Conservation (phyloP, 1,139 yeast genomes). For the Casaregolazyma suthepensis region DNA sequence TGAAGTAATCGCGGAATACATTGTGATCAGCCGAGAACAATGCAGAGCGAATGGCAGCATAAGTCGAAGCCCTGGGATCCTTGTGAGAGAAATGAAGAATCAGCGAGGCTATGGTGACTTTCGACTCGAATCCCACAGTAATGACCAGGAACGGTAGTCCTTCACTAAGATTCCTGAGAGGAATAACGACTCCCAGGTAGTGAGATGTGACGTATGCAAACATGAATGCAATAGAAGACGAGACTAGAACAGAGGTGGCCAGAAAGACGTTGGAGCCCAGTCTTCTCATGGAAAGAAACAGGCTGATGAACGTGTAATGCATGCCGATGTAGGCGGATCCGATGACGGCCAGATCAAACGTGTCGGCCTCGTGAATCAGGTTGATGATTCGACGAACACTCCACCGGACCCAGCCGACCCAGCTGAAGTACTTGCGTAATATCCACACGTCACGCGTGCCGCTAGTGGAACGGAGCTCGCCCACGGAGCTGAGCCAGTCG, state of each 20-base stretch:
- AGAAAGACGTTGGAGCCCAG: conserved; percentile 89
- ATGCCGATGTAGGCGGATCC: conserved; percentile 82
- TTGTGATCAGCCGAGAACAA: conserved; percentile 62
- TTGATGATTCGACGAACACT: conserved; percentile 42
- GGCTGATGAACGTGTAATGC: conserved; percentile 76
- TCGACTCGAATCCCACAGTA: conserved; percentile 87
- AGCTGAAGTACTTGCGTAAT: conserved; percentile 56
- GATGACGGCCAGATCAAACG: conserved; percentile 76
- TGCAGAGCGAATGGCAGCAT: conserved; percentile 46
- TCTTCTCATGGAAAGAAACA: conserved; percentile 72
- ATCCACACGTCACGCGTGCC: conserved; percentile 59
- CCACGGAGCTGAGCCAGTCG: conserved; percentile 33
- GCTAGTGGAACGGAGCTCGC: conserved; percentile 34
- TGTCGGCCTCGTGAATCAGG: conserved; percentile 71
- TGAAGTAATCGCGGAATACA: conserved; percentile 70
- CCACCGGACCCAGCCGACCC: conserved; percentile 54
- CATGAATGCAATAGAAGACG: conserved; percentile 81
- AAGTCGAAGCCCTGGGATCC: conserved; percentile 32
- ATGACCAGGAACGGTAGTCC: conserved; percentile 94
- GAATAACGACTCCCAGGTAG: conserved; percentile 43
- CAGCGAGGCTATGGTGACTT: conserved; percentile 66
- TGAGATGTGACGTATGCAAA: conserved; percentile 69
- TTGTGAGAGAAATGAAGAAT: conserved; percentile 36
- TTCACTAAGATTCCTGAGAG: conserved; percentile 75
- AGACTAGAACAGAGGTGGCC: conserved; percentile 71